Conservation (phyloP, 2,329 filamentous ascomycete genomes). For the Cucurbitaria berberidis region DNA sequence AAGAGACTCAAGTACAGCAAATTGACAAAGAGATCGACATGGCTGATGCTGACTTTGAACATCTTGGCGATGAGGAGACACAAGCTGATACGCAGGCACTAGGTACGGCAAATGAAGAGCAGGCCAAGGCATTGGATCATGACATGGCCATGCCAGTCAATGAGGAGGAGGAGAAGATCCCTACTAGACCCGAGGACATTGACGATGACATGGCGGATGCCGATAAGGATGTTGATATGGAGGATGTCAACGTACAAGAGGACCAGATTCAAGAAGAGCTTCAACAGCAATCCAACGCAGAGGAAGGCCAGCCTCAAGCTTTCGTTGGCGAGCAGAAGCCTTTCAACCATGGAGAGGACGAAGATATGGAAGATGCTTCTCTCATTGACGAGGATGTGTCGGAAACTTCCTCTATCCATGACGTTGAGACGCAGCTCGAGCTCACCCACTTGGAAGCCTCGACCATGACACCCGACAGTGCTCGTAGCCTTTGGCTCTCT, state of each 20-base stretch:
- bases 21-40: conserved; percentile 70
- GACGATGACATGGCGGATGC: conserved; percentile 32
- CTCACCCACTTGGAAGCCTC: conserved; percentile 68
- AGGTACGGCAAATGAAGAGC: conserved; percentile 85
- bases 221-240: conserved; percentile 50
- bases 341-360: conserved; percentile 39
- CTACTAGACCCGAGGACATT: conserved; percentile 43
- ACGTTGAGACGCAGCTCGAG: conserved; percentile 67
- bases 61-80: conserved; percentile 82
- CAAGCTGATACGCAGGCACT: conserved; percentile 89
- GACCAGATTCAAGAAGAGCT: conserved; percentile 34
- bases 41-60: conserved; percentile 85
- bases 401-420: conserved; percentile 46
- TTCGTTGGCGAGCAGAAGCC: conserved; percentile 55
- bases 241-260: conserved; percentile 45
- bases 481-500: conserved; percentile 79
- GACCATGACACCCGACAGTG: conserved; percentile 58
- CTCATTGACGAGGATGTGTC: conserved; percentile 46
- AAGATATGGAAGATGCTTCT: conserved; percentile 47
- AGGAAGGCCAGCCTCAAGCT: conserved; percentile 48
- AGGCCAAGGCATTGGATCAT: conserved; percentile 84
- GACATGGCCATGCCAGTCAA: conserved; percentile 81
- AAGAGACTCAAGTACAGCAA: conserved; percentile 57
- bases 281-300: conserved; percentile 34
- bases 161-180: conserved; percentile 52